Percentiles rank a stretch among this genome's conserved stretches.
Evolutionary conservation across 305 asterid genomes (phyloP).

Genomic region (Ajuga reptans): DNA sequence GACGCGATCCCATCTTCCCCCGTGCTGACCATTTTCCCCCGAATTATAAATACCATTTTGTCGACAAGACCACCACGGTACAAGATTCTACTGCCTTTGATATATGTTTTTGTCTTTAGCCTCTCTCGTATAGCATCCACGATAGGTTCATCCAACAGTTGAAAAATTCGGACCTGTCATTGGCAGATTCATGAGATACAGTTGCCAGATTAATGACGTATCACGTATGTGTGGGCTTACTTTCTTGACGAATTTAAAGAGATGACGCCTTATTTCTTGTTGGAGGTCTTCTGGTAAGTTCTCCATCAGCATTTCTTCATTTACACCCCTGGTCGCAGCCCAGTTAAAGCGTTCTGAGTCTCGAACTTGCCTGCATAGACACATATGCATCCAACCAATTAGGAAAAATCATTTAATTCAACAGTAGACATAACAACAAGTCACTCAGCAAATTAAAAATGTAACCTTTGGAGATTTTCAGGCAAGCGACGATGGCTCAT

Average conservation of each 20-base stretch:
- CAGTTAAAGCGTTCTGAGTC: conserved; percentile 65
- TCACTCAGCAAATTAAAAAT: too few species aligned
- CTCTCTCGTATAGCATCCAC: conserved; percentile 75
- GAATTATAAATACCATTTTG: conserved; percentile 79
- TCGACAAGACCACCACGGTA: conserved; percentile 56
- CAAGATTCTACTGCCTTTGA: conserved; percentile 60
- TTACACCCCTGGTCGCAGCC: conserved; percentile 87
- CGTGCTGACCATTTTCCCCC: conserved; percentile 64
- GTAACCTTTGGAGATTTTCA: conserved; percentile 54
- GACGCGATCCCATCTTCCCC: conserved; percentile 57
- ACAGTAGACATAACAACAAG: too few species aligned
- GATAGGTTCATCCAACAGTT: conserved; percentile 63
- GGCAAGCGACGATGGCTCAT: conserved; percentile 93
- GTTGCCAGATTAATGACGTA: too few species aligned
- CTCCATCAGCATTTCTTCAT: conserved; percentile 66
- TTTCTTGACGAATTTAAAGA: conserved; percentile 61
- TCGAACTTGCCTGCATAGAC: conserved; percentile 52
- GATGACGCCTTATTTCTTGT: conserved; percentile 72
- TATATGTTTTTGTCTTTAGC: conserved; percentile 62
- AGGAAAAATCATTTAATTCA: too few species aligned
- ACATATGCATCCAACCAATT: not conserved
- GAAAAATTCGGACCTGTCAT: conserved; percentile 60
- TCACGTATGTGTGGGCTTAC: too few species aligned
- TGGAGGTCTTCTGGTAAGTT: conserved; percentile 82
- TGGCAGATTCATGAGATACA: not conserved